A percentile compares a stretch with the other conserved stretches of the same genome.
Conservation (phyloP, 169 alveolate genomes). For the Cryptosporidium baileyi region DNA sequence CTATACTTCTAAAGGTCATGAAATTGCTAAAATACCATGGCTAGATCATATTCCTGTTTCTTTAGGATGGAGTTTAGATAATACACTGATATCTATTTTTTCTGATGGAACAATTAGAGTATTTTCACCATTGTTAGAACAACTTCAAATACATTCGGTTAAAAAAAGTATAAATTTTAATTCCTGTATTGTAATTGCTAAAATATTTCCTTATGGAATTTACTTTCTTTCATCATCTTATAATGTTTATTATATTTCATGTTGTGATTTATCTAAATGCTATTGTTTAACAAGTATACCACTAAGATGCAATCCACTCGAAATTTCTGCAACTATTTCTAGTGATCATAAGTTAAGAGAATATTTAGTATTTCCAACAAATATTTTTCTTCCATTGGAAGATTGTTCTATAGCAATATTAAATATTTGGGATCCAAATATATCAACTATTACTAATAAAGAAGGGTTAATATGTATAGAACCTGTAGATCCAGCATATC, state of each 20-base stretch:
- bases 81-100: slow-evolving; percentile 74
- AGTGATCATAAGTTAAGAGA: background rate
- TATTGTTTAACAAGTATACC: slow-evolving; percentile 58
- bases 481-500: slow-evolving; percentile 66
- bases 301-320: slow-evolving; percentile 60
- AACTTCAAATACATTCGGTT: slow-evolving; percentile 70
- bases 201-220: slow-evolving; percentile 37
- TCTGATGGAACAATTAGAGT: slow-evolving; percentile 76
- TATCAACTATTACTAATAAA: slow-evolving; percentile 12
- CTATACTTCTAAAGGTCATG: slow-evolving; percentile 30
- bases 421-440: slow-evolving; percentile 66
- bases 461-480: background rate
- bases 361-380: slow-evolving; percentile 17
- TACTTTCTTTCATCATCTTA: slow-evolving; percentile 31
- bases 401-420: slow-evolving; percentile 51
- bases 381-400: slow-evolving; percentile 50
- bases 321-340: slow-evolving; percentile 14
- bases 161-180: slow-evolving; percentile 70
- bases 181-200: slow-evolving; percentile 40
- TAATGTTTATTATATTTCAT: slow-evolving; percentile 19
- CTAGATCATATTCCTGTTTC: slow-evolving; percentile 66
- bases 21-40: slow-evolving; percentile 43
- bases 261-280: background rate
- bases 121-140: slow-evolving; percentile 77
- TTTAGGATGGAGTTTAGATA: slow-evolving; percentile 36